Evolutionary conservation across 2,329 filamentous ascomycete genomes (phyloP).

Genomic region (Cercospora sesami): DNA sequence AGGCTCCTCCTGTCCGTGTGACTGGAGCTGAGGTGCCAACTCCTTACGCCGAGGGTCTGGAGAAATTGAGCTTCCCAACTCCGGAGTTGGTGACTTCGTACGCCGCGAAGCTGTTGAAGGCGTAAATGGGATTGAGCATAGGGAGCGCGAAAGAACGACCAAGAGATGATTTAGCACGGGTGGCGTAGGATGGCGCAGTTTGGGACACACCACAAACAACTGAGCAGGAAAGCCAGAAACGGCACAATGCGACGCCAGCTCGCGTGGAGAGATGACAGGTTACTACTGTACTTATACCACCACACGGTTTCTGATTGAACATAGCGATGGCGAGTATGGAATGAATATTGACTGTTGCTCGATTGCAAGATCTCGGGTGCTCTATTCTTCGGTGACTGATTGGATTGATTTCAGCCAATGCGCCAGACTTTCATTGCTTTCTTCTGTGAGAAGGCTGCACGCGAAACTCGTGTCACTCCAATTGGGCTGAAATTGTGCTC

Average conservation of each 20-base stretch:
- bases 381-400: neutral
- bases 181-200: slow-evolving; percentile 9
- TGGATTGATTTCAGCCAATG: neutral
- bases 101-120: slow-evolving; percentile 80
- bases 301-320: slow-evolving; percentile 24
- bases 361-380: neutral
- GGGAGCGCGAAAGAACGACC: neutral
- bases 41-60: slow-evolving; percentile 87
- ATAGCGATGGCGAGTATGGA: slow-evolving; percentile 29
- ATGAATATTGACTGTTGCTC: slow-evolving; percentile 12
- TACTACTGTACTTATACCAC: slow-evolving; percentile 28
- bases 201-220: slow-evolving; percentile 1
- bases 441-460: neutral
- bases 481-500: neutral
- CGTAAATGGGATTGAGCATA: slow-evolving; percentile 48
- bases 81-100: slow-evolving; percentile 85
- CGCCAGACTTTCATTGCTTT: neutral
- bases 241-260: slow-evolving; percentile 2
- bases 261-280: slow-evolving; percentile 23
- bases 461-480: neutral
- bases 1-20: slow-evolving; percentile 88
- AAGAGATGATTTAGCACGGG: slow-evolving; percentile 1
- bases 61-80: slow-evolving; percentile 93
- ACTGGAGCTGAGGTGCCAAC: slow-evolving; percentile 97
- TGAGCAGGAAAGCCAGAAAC: neutral